Evolutionary conservation across 169 alveolate genomes (phyloP).

Genomic region (Cryptosporidium felis): DNA sequence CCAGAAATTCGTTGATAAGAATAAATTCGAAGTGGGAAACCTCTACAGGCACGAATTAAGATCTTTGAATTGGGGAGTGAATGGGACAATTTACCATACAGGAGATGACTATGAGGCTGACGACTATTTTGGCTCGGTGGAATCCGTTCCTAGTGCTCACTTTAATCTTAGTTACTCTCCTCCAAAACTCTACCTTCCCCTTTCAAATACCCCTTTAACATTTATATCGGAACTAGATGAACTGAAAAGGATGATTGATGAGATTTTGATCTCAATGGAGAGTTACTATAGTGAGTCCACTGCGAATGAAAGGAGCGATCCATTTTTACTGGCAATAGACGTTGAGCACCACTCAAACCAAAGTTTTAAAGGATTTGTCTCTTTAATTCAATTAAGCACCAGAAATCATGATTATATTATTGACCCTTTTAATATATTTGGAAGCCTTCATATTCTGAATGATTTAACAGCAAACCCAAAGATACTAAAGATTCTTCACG

Average conservation of each 20-base stretch:
- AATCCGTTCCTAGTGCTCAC: conserved; percentile 1
- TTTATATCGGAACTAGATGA: conserved; percentile 78
- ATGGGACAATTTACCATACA: conserved; percentile 72
- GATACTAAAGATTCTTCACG: conserved; percentile 93
- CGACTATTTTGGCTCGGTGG: background rate
- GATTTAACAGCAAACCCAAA: conserved; percentile 90
- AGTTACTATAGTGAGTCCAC: conserved; percentile 40
- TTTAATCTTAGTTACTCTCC: conserved; percentile 10
- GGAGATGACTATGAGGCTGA: conserved; percentile 54
- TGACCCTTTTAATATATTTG: conserved; percentile 88
- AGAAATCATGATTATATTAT: conserved; percentile 88
- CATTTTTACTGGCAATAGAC: conserved; percentile 89
- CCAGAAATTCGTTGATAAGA: conserved; percentile 47
- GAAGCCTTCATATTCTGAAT: conserved; percentile 81
- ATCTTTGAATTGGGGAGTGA: conserved; percentile 53
- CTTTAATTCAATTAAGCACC: conserved; percentile 91
- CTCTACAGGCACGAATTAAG: conserved; percentile 42
- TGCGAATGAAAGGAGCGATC: conserved; percentile 5
- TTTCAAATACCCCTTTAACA: conserved; percentile 81
- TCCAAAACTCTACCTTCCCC: conserved; percentile 68
- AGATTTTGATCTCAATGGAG: conserved; percentile 53
- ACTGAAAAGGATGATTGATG: conserved; percentile 78
- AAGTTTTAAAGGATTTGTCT: conserved; percentile 90
- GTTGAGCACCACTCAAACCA: conserved; percentile 89
- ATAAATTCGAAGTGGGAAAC: background rate